Evolutionary conservation across 805 yeast genomes (phyloP), one percentile per base, ranked within the genome.

Genomic region (Lipomyces chichibuensis): DNA sequence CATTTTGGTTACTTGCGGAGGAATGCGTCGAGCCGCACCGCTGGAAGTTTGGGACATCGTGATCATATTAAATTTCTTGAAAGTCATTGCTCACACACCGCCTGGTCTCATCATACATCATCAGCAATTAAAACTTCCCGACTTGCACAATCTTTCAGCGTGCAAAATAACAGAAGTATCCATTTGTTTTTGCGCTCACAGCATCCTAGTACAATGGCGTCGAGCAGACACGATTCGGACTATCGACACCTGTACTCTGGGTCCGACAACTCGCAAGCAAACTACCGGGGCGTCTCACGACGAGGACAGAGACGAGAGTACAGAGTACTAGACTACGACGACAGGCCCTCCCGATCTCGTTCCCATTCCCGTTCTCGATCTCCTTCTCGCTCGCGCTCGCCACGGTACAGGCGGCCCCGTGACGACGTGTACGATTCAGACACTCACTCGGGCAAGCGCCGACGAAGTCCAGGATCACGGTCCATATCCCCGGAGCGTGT

Each of bases 401-500:
- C 58, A 17, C 43, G 58, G 23, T 55, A 55, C 57, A 27, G 20
- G 3, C 37, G 37, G 13, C 57, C 14, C 23, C 23, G 43, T n/a
- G 20, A 33, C 32, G 59, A 56, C 9, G 49, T 7, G 9, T 37
- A 56, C 17, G 59, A 33, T 39, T 9, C 23, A 1, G 25, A 35
- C 32, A 20, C 46, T 17, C 37, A 14, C 46, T 33, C 23, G 7
- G 37, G 23, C n/a, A 33, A 46, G 32, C 49, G 27, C 27, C 57
- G 61, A 4, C 64, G 57, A 32, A n/a, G 59, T 27, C 61, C 64
- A 4, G 55, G 59, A 29, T 59, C 65, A 7, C 49, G 62, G 25
- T 49, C 62, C 35, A 17, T 32, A 2, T 65, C 65, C n/a, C 62
- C 65, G 4, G 32, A 52, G 29, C 49, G 65, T 49, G 20, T 23